Conservation (phyloP, 495 filamentous ascomycete species). For the Coniosporium apollinis region DNA sequence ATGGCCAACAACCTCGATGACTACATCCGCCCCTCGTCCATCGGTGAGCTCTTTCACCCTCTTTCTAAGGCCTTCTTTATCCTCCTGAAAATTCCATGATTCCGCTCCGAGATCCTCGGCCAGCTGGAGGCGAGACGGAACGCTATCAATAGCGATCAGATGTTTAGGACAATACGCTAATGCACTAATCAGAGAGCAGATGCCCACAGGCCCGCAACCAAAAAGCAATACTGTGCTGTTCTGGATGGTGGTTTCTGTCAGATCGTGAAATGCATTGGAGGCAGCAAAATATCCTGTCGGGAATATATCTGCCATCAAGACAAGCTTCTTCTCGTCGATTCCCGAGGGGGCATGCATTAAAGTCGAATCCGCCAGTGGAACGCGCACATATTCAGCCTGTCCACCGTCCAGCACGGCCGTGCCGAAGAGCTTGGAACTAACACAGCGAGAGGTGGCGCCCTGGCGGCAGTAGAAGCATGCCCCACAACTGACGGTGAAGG, state of each 20-base stretch:
- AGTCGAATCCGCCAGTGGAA: constrained; percentile 1
- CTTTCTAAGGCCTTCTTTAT: background rate
- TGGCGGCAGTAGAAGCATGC: constrained; percentile 6
- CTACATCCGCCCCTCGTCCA: constrained; percentile 1
- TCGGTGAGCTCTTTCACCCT: constrained; percentile 1
- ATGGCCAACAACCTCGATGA: constrained; percentile 1
- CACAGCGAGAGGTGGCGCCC: background rate
- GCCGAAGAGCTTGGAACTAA: background rate
- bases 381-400: constrained; percentile 3
- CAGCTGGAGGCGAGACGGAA: background rate
- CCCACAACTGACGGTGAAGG: background rate
- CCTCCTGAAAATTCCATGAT: background rate
- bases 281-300: constrained; percentile 1
- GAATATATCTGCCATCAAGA: constrained; percentile 3
- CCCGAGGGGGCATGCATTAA: background rate
- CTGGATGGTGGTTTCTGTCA: background rate
- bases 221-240: background rate
- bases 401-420: background rate
- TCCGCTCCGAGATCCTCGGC: background rate
- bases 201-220: background rate
- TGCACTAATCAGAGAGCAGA: background rate
- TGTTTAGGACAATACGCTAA: background rate
- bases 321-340: background rate
- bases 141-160: background rate
- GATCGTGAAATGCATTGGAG: background rate